Conservation (phyloP, 345 rosid species). For the Alliaria petiolata region DNA sequence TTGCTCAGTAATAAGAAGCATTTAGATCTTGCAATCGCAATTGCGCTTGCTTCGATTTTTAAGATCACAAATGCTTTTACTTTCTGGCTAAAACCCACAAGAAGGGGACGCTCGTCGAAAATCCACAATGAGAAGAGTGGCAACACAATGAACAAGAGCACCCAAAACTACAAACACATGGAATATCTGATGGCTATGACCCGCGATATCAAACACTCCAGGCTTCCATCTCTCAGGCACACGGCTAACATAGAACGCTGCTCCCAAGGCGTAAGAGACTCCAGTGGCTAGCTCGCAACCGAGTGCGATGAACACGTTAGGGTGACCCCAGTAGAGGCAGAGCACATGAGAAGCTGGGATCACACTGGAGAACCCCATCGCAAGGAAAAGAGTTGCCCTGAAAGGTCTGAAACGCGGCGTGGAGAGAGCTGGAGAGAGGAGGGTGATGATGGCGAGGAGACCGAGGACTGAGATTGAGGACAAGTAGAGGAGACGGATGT, state of each 20-base stretch:
- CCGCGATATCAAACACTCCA: constrained; percentile 81
- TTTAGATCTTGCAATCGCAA: not conserved
- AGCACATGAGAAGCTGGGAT: constrained; percentile 75
- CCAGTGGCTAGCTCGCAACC: constrained; percentile 69
- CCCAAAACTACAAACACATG: constrained; percentile 83
- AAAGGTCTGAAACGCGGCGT: constrained; percentile 53
- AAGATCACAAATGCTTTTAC: not conserved
- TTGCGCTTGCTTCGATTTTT: not conserved
- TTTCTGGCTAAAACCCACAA: constrained; percentile 29
- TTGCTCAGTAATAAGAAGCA: not conserved
- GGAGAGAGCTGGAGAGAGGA: constrained; percentile 65
- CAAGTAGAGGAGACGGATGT: constrained; percentile 53
- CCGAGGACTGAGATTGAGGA: constrained; percentile 63
- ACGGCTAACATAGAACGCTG: constrained; percentile 57
- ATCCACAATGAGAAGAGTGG: constrained; percentile 65
- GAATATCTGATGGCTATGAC: constrained; percentile 95
- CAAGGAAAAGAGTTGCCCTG: constrained; percentile 64
- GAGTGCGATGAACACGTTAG: constrained; percentile 49
- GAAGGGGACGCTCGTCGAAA: constrained; percentile 52
- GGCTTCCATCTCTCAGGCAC: constrained; percentile 94
- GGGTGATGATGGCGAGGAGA: constrained; percentile 60
- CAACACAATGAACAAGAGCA: constrained; percentile 71
- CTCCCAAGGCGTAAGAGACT: constrained; percentile 58
- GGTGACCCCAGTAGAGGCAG: constrained; percentile 60
- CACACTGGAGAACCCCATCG: constrained; percentile 83